Percentiles rank a stretch among this genome's conserved stretches.
phyloP scores from a whole-genome alignment of 1,284 basidiomycete genomes.

The Leccinum pachyderme region DNA sequence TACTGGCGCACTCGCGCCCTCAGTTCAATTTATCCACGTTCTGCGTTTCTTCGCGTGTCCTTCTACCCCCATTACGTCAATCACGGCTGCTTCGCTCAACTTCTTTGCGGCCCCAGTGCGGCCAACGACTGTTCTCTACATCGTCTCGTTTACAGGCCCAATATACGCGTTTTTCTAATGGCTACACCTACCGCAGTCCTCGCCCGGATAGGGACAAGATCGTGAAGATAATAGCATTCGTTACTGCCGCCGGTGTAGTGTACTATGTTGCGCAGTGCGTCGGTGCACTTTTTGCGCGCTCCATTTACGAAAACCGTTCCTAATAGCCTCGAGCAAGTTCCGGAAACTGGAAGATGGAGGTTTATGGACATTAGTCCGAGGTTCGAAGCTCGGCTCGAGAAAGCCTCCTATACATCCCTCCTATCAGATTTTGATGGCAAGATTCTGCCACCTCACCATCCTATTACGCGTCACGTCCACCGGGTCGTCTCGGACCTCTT shows the following conservation, averaged over 20 bases:
- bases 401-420: slow-evolving; percentile 50
- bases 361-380: slow-evolving; percentile 76
- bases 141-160: slow-evolving; percentile 22
- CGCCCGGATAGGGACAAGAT: slow-evolving; percentile 10
- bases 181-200: slow-evolving; percentile 7
- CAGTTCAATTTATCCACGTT: background rate
- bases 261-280: slow-evolving; percentile 33
- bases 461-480: slow-evolving; percentile 63
- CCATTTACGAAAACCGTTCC: background rate
- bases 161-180: slow-evolving; percentile 29
- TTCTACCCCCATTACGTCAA: slow-evolving; percentile 1
- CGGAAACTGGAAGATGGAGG: slow-evolving; percentile 79
- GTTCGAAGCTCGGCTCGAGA: slow-evolving; percentile 56
- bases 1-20: slow-evolving; percentile 4
- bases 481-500: slow-evolving; percentile 75
- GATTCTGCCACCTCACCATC: slow-evolving; percentile 71
- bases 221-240: slow-evolving; percentile 19
- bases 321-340: slow-evolving; percentile 72
- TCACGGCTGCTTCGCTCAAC: slow-evolving; percentile 2
- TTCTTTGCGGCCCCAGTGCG: background rate
- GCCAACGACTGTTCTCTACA: slow-evolving; percentile 21
- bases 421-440: slow-evolving; percentile 53
- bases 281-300: background rate
- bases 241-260: slow-evolving; percentile 24
- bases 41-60: background rate